phyloP scores from a whole-genome alignment of 2,329 filamentous ascomycete species.

The Penicillium sp. region DNA sequence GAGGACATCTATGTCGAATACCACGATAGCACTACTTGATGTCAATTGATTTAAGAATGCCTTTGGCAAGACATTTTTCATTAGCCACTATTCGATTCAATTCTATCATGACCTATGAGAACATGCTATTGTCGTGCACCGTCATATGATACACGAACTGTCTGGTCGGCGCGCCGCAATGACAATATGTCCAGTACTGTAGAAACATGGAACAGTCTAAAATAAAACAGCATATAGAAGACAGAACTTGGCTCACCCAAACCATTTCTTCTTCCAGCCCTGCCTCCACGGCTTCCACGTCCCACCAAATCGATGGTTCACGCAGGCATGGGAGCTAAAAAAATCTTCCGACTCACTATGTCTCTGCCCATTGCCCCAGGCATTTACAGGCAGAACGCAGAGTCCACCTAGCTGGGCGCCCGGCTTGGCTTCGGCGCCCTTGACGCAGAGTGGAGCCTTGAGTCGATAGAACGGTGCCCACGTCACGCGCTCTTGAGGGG shows the following conservation, averaged over 20 bases:
- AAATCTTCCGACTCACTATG: slow-evolving; percentile 35
- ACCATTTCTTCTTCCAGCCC: slow-evolving; percentile 32
- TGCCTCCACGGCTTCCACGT: slow-evolving; percentile 42
- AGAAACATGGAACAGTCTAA: background rate
- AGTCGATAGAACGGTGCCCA: slow-evolving; percentile 39
- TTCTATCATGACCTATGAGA: background rate
- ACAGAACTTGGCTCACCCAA: slow-evolving; percentile 22
- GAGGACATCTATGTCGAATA: background rate
- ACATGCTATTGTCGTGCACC: background rate
- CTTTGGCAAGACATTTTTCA: too few species aligned
- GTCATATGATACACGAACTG: too few species aligned
- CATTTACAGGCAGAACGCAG: slow-evolving; percentile 85
- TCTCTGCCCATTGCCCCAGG: slow-evolving; percentile 41
- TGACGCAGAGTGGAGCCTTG: slow-evolving; percentile 28
- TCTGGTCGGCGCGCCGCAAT: background rate
- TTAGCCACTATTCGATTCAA: too few species aligned
- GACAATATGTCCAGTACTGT: background rate
- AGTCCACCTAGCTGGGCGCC: slow-evolving; percentile 73
- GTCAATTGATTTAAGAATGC: background rate
- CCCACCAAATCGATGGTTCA: slow-evolving; percentile 39
- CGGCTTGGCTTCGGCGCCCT: slow-evolving; percentile 21
- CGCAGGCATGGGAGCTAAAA: slow-evolving; percentile 30
- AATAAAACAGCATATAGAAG: background rate
- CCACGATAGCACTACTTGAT: background rate
- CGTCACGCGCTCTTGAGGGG: slow-evolving; percentile 29